A percentile compares a stretch with the other conserved stretches of the same genome.
These are phyloP conservation scores for Ascochyta lentis DNA, from an alignment of 2,329 filamentous ascomycete species.

Conservation along the genomic window DNA sequence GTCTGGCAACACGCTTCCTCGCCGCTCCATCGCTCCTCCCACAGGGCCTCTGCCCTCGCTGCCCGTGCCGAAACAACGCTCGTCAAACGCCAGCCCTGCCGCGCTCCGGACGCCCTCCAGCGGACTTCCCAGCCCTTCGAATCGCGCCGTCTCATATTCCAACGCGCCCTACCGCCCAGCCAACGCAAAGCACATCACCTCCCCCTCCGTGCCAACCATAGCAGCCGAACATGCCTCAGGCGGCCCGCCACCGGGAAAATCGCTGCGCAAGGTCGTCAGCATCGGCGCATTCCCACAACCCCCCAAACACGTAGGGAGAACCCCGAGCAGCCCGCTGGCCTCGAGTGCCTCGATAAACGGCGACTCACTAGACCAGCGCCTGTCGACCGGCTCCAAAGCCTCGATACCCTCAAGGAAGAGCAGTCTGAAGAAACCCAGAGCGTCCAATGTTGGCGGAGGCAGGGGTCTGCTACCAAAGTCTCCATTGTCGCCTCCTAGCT, in stretches of 20 bases:
- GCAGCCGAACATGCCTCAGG: slow-evolving; percentile 49
- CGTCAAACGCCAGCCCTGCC: slow-evolving; percentile 52
- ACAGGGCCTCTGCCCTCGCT: slow-evolving; percentile 75
- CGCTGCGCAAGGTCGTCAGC: slow-evolving; percentile 85
- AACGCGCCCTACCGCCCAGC: slow-evolving; percentile 37
- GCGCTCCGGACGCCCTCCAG: slow-evolving; percentile 27
- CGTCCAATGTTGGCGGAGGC: slow-evolving; percentile 45
- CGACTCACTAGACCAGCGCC: slow-evolving; percentile 42
- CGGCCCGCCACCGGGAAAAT: slow-evolving; percentile 60
- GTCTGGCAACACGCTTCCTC: slow-evolving; percentile 68
- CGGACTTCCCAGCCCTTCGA: slow-evolving; percentile 39
- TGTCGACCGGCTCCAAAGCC: slow-evolving; percentile 36
- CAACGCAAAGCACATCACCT: slow-evolving; percentile 38
- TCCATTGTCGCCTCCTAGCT: slow-evolving; percentile 67
- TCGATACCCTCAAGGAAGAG: slow-evolving; percentile 39
- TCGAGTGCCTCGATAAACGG: slow-evolving; percentile 55
- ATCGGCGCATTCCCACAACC: slow-evolving; percentile 94
- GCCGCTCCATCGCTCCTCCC: slow-evolving; percentile 68
- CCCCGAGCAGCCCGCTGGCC: slow-evolving; percentile 61
- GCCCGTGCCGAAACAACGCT: slow-evolving; percentile 74
- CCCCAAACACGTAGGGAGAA: slow-evolving; percentile 67
- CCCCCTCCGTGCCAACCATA: slow-evolving; percentile 57
- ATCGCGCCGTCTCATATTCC: slow-evolving; percentile 44
- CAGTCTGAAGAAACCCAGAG: slow-evolving; percentile 58
- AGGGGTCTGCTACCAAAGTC: slow-evolving; percentile 43